phyloP scores from a whole-genome alignment of 2,329 filamentous ascomycete genomes.

The Corniculantispora saksenae region DNA sequence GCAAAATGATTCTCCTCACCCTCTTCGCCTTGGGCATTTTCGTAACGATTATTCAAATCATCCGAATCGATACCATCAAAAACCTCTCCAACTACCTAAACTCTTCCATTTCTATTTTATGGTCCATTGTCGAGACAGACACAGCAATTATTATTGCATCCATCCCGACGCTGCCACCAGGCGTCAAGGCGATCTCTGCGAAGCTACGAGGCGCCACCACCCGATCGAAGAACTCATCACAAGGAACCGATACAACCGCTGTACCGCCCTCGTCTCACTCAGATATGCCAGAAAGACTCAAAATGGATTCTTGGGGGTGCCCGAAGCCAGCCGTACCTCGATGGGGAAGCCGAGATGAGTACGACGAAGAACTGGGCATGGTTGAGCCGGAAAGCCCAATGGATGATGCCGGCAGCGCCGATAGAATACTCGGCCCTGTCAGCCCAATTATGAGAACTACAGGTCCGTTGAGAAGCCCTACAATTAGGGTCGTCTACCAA shows the following conservation, averaged over 20 bases:
- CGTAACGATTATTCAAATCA: slow-evolving; percentile 51
- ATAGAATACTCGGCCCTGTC: background rate
- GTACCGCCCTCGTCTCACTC: background rate
- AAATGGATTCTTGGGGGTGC: background rate
- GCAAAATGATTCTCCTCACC: slow-evolving; percentile 43
- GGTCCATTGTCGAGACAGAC: slow-evolving; percentile 48
- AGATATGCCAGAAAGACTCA: background rate
- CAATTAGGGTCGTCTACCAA: background rate
- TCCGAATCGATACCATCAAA: slow-evolving; percentile 51
- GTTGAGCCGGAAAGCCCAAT: background rate
- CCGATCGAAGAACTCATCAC: background rate
- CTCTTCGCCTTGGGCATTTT: slow-evolving; percentile 53
- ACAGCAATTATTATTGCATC: slow-evolving; percentile 45
- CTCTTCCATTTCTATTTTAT: slow-evolving; percentile 42
- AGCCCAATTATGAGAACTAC: background rate
- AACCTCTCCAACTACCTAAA: slow-evolving; percentile 46
- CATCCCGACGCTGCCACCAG: slow-evolving; percentile 45
- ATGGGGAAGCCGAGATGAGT: background rate
- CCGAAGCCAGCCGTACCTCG: background rate
- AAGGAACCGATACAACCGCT: background rate
- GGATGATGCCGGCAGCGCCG: background rate
- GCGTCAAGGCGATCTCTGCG: slow-evolving; percentile 30
- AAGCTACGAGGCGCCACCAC: background rate
- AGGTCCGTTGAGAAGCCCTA: background rate
- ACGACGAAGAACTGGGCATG: background rate